Evolutionary conservation across 257 asterid species (phyloP).

Genomic region (Rubia yunnanensis): DNA sequence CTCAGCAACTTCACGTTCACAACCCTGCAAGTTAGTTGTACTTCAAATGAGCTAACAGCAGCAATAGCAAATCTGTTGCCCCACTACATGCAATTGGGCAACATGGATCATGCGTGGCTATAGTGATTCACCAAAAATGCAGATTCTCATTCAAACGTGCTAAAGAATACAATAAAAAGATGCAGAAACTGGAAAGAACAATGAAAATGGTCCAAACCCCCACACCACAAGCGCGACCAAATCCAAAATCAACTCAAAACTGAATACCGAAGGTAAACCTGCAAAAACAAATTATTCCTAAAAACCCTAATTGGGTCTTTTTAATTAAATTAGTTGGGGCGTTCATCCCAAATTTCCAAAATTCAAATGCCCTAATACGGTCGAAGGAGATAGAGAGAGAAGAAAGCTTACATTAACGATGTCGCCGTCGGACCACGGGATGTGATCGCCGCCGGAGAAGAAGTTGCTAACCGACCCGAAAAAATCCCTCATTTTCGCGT

Average conservation of each 20-base stretch:
- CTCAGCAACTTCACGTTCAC: conserved; percentile 86
- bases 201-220: neutral
- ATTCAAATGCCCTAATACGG: neutral
- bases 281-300: neutral
- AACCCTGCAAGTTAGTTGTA: conserved; percentile 45
- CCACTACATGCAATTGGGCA: neutral
- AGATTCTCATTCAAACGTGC: neutral
- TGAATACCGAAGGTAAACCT: neutral
- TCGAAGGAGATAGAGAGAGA: neutral
- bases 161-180: neutral
- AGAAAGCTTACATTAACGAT: conserved; percentile 45
- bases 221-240: neutral
- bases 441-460: conserved; percentile 68
- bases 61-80: neutral
- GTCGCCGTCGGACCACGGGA: conserved; percentile 76
- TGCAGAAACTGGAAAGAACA: neutral
- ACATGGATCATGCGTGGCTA: neutral
- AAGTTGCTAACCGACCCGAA: conserved; percentile 57
- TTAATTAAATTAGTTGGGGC: no score
- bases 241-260: neutral
- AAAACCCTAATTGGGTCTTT: neutral
- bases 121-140: neutral
- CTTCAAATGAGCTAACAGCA: neutral
- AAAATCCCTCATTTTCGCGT: conserved; percentile 46
- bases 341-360: neutral